A percentile compares a stretch with the other conserved stretches of the same genome.
Evolutionary conservation across 306 rosid genomes (phyloP).

Genomic region (Gleditsia sinensis): DNA sequence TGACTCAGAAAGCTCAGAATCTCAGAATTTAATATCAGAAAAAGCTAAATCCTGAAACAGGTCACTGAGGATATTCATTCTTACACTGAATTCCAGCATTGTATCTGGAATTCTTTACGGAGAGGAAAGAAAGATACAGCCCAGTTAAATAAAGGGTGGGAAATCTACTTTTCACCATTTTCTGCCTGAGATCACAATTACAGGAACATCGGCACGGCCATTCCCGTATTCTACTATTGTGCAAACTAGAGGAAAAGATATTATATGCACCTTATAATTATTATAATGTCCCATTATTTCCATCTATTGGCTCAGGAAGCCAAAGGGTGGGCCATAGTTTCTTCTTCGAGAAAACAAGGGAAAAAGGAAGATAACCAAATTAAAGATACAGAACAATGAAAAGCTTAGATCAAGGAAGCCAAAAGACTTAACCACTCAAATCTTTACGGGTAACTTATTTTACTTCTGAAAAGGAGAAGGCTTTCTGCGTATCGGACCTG

Average conservation of each 20-base stretch:
- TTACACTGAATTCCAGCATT: slow-evolving; percentile 36
- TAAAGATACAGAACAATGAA: neutral
- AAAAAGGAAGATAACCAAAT: neutral
- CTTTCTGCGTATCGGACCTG: neutral
- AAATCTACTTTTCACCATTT: neutral
- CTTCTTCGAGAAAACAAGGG: slow-evolving; percentile 25
- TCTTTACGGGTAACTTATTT: neutral
- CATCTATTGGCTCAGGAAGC: neutral
- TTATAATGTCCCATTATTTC: neutral
- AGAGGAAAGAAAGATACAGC: slow-evolving; percentile 4
- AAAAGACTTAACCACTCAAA: neutral
- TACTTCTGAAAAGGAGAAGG: neutral
- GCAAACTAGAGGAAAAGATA: slow-evolving; percentile 11
- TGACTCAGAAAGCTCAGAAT: slow-evolving; percentile 78
- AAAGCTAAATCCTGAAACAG: slow-evolving; percentile 38
- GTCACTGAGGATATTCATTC: slow-evolving; percentile 47
- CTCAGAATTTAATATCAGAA: slow-evolving; percentile 39
- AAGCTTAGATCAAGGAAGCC: slow-evolving; percentile 9
- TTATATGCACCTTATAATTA: neutral
- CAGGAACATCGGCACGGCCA: slow-evolving; percentile 5
- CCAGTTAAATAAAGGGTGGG: neutral
- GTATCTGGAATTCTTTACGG: slow-evolving; percentile 23
- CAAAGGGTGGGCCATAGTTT: slow-evolving; percentile 31
- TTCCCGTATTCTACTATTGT: neutral
- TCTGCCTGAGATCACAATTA: neutral